These are phyloP conservation scores for Bremia lactucae DNA, from an alignment of 352 stramenopile genomes.

Conservation along the genomic window DNA sequence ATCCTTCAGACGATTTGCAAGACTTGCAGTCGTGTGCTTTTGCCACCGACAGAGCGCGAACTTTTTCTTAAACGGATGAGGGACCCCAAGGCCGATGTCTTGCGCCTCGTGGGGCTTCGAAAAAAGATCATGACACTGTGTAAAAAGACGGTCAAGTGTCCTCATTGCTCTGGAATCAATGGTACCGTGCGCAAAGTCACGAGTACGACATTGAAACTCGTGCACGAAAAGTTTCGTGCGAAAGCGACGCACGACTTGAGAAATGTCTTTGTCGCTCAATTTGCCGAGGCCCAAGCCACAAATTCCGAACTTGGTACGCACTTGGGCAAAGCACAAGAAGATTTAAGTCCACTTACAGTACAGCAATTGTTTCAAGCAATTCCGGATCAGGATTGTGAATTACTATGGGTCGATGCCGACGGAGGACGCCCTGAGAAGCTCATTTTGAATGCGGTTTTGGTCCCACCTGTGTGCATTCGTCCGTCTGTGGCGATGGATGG, in stretches of 20 bases:
- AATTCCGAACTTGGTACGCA: conserved; percentile 82
- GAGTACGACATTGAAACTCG: conserved; percentile 94
- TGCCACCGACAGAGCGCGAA: conserved; percentile 86
- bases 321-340: conserved; percentile 84
- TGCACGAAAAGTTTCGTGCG: conserved; percentile 95
- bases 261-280: conserved; percentile 81
- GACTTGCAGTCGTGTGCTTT: conserved; percentile 90
- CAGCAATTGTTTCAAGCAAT: conserved; percentile 93
- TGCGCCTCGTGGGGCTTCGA: conserved; percentile 64
- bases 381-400: conserved; percentile 94
- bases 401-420: conserved; percentile 94
- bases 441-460: conserved; percentile 93
- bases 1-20: conserved; percentile 98
- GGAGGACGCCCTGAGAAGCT: conserved; percentile 95
- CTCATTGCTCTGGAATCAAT: conserved; percentile 93
- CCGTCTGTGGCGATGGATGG: conserved; percentile 97
- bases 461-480: conserved; percentile 98
- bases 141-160: conserved; percentile 94
- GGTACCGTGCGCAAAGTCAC: conserved; percentile 97
- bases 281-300: conserved; percentile 55
- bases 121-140: conserved; percentile 95
- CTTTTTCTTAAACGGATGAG: conserved; percentile 84
- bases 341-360: conserved; percentile 86
- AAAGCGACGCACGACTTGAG: conserved; percentile 76
- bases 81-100: conserved; percentile 65